These are phyloP conservation scores for Gossypium arboreum DNA, from an alignment of 345 rosid species.

Conservation along the genomic window DNA sequence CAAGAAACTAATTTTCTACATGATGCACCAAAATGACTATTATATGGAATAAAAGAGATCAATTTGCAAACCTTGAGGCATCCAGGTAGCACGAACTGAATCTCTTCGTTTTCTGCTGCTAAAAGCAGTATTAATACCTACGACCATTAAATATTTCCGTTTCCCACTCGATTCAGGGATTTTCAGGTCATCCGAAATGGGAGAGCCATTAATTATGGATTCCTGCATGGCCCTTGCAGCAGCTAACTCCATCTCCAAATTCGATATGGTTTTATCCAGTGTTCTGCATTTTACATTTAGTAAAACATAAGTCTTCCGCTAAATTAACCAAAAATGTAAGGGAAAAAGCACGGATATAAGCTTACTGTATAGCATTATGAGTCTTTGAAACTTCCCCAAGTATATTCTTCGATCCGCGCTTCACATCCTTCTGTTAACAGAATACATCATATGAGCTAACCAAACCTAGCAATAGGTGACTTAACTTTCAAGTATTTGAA, in stretches of 20 bases:
- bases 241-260: conserved; percentile 73
- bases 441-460: conserved; percentile 4
- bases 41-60: neutral
- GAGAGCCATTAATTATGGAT: conserved; percentile 58
- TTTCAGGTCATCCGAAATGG: conserved; percentile 43
- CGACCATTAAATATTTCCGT: conserved; percentile 74
- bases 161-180: conserved; percentile 31
- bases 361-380: conserved; percentile 64
- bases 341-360: neutral
- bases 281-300: conserved; percentile 35
- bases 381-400: conserved; percentile 61
- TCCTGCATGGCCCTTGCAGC: conserved; percentile 69
- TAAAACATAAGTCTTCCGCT: conserved; percentile 13
- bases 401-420: conserved; percentile 46
- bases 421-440: conserved; percentile 38
- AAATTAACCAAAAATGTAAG: neutral
- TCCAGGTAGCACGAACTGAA: conserved; percentile 92
- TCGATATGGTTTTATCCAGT: conserved; percentile 67
- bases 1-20: neutral
- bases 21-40: neutral
- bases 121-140: conserved; percentile 91
- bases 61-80: conserved; percentile 81
- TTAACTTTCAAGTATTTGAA: conserved; percentile 4
- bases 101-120: conserved; percentile 95
- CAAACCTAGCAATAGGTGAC: neutral